Conservation (phyloP, 306 rosid genomes). For the Trifolium repens region DNA sequence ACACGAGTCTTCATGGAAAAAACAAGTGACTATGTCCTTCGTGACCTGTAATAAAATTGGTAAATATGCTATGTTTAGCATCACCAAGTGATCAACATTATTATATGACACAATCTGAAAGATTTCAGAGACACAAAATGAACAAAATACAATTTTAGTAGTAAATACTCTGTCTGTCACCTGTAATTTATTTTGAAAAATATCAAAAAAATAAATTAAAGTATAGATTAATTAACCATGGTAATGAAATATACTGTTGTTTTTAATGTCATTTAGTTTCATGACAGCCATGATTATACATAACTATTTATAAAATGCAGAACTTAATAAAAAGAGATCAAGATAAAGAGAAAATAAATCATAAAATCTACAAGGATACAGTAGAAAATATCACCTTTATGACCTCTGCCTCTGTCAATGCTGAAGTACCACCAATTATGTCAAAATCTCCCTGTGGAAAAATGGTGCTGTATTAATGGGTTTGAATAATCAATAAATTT, state of each 20-base stretch:
- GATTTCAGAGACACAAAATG: constrained; percentile 23
- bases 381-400: constrained; percentile 68
- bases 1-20: constrained; percentile 71
- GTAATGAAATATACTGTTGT: constrained; percentile 20
- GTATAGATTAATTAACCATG: constrained; percentile 15
- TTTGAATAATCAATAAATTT: constrained; percentile 22
- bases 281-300: constrained; percentile 2
- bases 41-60: constrained; percentile 67
- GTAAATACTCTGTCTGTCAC: constrained; percentile 12
- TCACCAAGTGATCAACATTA: constrained; percentile 20
- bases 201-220: background rate
- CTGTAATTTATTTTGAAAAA: constrained; percentile 30
- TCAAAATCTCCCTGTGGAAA: constrained; percentile 90
- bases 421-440: constrained; percentile 85
- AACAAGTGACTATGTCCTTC: constrained; percentile 67
- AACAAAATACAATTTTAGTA: constrained; percentile 24
- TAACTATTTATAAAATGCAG: constrained; percentile 24
- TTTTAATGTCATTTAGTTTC: constrained; percentile 20
- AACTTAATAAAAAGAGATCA: constrained; percentile 16
- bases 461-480: constrained; percentile 35
- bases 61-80: constrained; percentile 23
- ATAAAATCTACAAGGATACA: constrained; percentile 30
- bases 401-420: constrained; percentile 88
- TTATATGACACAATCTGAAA: constrained; percentile 22
- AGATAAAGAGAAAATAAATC: constrained; percentile 23